These are phyloP conservation scores for Ophiostoma populinum DNA, from an alignment of 2,329 filamentous ascomycete genomes.

Conservation along the genomic window DNA sequence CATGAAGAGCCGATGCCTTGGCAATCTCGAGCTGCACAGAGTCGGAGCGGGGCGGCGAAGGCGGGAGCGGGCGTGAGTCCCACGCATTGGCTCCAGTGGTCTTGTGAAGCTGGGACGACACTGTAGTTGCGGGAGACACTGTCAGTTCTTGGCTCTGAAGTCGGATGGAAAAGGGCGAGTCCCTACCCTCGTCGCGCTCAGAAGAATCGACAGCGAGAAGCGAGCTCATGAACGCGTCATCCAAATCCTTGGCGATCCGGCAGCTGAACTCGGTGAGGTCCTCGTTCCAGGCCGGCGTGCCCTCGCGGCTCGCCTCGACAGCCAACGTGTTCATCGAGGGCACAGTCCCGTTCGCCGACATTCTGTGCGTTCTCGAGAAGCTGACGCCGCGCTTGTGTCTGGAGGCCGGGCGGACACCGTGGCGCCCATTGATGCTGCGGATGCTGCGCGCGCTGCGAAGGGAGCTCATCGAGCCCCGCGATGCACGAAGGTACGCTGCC, in stretches of 20 bases:
- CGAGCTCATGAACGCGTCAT: slow-evolving; percentile 73
- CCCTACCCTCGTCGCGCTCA: slow-evolving; percentile 14
- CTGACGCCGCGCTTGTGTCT: slow-evolving; percentile 36
- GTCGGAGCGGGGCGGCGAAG: slow-evolving; percentile 22
- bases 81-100: slow-evolving; percentile 16
- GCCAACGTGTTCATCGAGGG: neutral
- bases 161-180: slow-evolving; percentile 26
- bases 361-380: slow-evolving; percentile 32
- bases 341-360: slow-evolving; percentile 11
- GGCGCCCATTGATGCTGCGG: slow-evolving; percentile 17
- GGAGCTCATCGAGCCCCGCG: slow-evolving; percentile 29
- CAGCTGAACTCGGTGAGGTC: slow-evolving; percentile 71
- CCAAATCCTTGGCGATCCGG: slow-evolving; percentile 76
- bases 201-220: slow-evolving; percentile 18
- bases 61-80: slow-evolving; percentile 33
- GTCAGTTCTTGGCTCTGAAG: slow-evolving; percentile 17
- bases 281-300: slow-evolving; percentile 35
- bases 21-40: slow-evolving; percentile 14
- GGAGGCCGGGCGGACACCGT: slow-evolving; percentile 24
- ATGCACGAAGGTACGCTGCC: slow-evolving; percentile 16
- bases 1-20: slow-evolving; percentile 2
- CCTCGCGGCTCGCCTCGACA: slow-evolving; percentile 3
- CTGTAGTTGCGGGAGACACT: neutral
- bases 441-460: slow-evolving; percentile 24
- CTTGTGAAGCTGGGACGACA: neutral